Evolutionary conservation across 345 rosid species (phyloP).

Genomic region (Salix udensis): DNA sequence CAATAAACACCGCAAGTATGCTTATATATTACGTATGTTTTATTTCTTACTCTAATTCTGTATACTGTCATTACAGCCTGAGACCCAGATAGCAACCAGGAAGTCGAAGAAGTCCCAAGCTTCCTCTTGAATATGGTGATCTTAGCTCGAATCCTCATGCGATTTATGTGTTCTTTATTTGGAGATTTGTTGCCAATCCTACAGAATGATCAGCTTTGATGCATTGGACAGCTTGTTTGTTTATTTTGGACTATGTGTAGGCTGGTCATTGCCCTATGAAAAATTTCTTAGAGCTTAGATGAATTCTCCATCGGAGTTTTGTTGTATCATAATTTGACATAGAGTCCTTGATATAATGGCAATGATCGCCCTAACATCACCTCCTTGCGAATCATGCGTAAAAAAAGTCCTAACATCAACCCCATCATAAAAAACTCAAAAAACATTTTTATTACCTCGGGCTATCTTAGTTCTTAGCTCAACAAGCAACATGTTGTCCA

Average conservation of each 20-base stretch:
- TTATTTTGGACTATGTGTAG: constrained; percentile 11
- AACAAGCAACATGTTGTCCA: too few relatives aligned
- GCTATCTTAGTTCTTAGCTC: too few relatives aligned
- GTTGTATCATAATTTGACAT: not conserved
- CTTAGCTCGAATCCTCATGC: not conserved
- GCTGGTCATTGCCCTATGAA: constrained; percentile 1
- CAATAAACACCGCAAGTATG: not conserved
- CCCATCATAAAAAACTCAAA: too few relatives aligned
- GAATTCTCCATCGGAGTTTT: not conserved
- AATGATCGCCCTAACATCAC: not conserved
- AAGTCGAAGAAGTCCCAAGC: constrained; percentile 62
- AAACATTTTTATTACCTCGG: too few relatives aligned
- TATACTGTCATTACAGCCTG: constrained; percentile 49
- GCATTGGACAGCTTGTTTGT: constrained; percentile 13
- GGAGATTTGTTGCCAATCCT: constrained; percentile 15
- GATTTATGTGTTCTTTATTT: not conserved
- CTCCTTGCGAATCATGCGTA: not conserved
- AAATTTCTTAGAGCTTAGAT: not conserved
- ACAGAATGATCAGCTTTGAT: constrained; percentile 26
- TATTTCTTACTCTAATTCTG: not conserved
- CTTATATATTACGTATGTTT: not conserved
- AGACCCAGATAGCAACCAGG: constrained; percentile 73
- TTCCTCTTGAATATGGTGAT: constrained; percentile 15
- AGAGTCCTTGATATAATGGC: not conserved
- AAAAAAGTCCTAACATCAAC: too few relatives aligned